phyloP scores from a whole-genome alignment of 805 yeast species.

The Kluyveromyces nonfermentans region DNA sequence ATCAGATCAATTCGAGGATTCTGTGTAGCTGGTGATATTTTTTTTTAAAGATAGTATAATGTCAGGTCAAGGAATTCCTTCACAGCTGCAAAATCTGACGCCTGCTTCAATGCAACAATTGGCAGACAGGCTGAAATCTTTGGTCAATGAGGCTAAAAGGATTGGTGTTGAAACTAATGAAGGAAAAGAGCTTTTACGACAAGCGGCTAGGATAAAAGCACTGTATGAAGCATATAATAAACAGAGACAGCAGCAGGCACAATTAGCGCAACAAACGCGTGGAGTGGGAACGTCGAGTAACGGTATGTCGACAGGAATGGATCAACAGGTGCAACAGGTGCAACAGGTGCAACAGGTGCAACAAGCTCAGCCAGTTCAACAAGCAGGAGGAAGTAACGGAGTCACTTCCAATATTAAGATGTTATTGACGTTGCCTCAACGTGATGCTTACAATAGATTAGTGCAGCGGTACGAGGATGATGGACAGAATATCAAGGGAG shows the following conservation, averaged over 20 bases:
- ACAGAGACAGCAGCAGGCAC: constrained; percentile 25
- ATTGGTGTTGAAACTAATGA: constrained; percentile 51
- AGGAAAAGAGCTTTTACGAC: constrained; percentile 53
- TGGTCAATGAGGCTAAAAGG: constrained; percentile 51
- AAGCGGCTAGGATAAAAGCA: constrained; percentile 55
- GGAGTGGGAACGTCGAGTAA: constrained; percentile 11
- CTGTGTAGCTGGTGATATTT: not conserved
- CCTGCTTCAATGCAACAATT: constrained; percentile 37
- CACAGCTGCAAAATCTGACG: constrained; percentile 7
- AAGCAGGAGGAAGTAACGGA: constrained; percentile 8
- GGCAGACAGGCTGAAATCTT: constrained; percentile 48
- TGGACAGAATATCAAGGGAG: constrained; percentile 24
- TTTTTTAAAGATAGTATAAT: not conserved
- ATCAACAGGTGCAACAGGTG: not conserved
- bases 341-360: constrained; percentile 7
- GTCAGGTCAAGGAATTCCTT: constrained; percentile 2
- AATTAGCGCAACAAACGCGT: constrained; percentile 13
- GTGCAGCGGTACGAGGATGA: constrained; percentile 21
- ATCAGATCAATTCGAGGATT: not conserved
- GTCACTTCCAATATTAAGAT: constrained; percentile 23
- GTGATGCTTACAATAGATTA: constrained; percentile 22
- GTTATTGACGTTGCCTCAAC: constrained; percentile 24
- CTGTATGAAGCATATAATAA: constrained; percentile 46
- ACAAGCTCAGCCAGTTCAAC: not conserved
- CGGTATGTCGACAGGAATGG: constrained; percentile 4